phyloP scores from a whole-genome alignment of 768 basidiomycete genomes.

The Suillus americanus region DNA sequence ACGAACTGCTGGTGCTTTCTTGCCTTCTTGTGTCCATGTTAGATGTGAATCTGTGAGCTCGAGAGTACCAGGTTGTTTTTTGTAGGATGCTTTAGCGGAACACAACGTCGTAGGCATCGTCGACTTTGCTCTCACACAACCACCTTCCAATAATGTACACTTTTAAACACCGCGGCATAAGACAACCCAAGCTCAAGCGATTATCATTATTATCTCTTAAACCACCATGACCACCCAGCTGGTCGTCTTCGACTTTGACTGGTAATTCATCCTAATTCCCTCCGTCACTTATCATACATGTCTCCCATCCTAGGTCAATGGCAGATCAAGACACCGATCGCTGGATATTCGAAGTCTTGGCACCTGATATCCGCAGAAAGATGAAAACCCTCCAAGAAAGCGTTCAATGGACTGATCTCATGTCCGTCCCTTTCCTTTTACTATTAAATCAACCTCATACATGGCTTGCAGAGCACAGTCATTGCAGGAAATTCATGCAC shows the following conservation, averaged over 20 bases:
- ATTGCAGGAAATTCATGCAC: conserved; percentile 67
- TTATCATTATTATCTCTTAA: not conserved
- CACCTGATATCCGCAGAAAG: conserved; percentile 78
- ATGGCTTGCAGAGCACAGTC: conserved; percentile 53
- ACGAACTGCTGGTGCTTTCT: conserved; percentile 60
- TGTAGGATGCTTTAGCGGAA: conserved; percentile 80
- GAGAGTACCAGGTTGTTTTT: conserved; percentile 75
- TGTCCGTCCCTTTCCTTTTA: conserved; percentile 52
- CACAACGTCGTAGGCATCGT: conserved; percentile 65
- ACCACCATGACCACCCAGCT: conserved; percentile 51
- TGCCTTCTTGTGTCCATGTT: conserved; percentile 79
- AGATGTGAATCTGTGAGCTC: conserved; percentile 72
- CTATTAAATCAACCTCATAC: not conserved
- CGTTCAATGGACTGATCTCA: conserved; percentile 91
- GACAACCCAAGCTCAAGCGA: not conserved
- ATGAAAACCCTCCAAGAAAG: conserved; percentile 65
- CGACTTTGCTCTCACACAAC: conserved; percentile 10
- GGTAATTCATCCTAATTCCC: conserved; percentile 44
- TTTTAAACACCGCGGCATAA: conserved; percentile 11
- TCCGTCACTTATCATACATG: not conserved
- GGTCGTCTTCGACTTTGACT: conserved; percentile 96
- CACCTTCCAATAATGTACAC: conserved; percentile 7
- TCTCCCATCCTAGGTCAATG: conserved; percentile 59
- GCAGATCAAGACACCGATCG: conserved; percentile 96
- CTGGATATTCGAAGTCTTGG: conserved; percentile 88